Base-by-base conservation (phyloP, 2,329 filamentous ascomycete species). In the Monosporascus sp. region DNA sequence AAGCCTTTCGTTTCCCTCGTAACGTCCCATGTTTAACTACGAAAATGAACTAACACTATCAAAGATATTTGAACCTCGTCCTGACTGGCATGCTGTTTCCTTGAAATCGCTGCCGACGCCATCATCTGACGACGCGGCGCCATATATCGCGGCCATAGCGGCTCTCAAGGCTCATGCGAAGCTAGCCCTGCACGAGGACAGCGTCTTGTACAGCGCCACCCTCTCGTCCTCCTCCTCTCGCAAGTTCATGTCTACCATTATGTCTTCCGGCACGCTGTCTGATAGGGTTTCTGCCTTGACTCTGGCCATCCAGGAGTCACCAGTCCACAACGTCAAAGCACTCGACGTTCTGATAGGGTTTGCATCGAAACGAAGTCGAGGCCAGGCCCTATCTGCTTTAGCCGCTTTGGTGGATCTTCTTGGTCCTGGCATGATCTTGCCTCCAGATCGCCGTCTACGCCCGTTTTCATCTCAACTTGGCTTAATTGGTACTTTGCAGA, bases 251-350 rank as follows among this genome's bases (percentile, higher is more conserved):
- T 90, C 92, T 1, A 96, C 91, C 18, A 97, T 99, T 69, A 97
- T 97, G 89, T 78, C 90, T 9, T 95, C 92, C 2, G 94, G 94
- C 77, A 99, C 95, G 9, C 82, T 97, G 62, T 95, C 91, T 52
- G 94, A 99, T 70, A 97, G 97, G 70, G 88, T 97, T 44, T 99
- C 94, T 3, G 95, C 94, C 3, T 77, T 99, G 65, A 99, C 94
- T 5, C 78, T 99, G 61, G 88, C 94, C 52, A 86, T 97, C 14
- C 95, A 99, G 74, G 94, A 99, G 71, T 97, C 95, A 8, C 94
- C 94, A 18, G 75, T 97, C 50, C 94, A 99, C 71, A 97, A 92
- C 57, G 86, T 85, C 58, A 93, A 94, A 66, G 88, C 92, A 1
- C 85, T 97, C 57, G 93, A 97, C 62, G 90, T 84, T 57, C 76